phyloP scores from a whole-genome alignment of 495 filamentous ascomycete species.

The Aspergillus haitiensis region DNA sequence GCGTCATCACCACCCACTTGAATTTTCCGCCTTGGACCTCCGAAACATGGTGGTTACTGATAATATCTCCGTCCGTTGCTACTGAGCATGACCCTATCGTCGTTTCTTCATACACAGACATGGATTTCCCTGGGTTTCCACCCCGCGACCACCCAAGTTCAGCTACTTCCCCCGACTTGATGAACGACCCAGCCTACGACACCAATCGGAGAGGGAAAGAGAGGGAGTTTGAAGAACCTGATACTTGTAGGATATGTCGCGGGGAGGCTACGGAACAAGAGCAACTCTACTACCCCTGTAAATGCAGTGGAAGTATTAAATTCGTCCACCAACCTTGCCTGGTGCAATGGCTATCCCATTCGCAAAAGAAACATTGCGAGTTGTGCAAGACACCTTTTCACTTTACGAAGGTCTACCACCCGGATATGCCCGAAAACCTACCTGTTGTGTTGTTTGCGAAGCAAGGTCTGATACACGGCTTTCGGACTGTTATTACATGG shows the following conservation, averaged over 20 bases:
- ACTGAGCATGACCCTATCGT: slow-evolving; percentile 27
- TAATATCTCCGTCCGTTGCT: slow-evolving; percentile 13
- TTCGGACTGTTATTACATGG: slow-evolving; percentile 72
- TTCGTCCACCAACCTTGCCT: slow-evolving; percentile 96
- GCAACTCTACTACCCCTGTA: slow-evolving; percentile 95
- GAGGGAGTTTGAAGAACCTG: slow-evolving; percentile 51
- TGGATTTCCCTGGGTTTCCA: slow-evolving; percentile 30
- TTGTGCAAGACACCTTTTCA: slow-evolving; percentile 97
- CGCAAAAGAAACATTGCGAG: slow-evolving; percentile 98
- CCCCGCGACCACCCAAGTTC: slow-evolving; percentile 22
- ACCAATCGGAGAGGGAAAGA: slow-evolving; percentile 41
- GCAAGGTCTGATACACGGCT: slow-evolving; percentile 68
- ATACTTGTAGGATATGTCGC: slow-evolving; percentile 94
- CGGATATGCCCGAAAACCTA: slow-evolving; percentile 82
- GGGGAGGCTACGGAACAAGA: slow-evolving; percentile 83
- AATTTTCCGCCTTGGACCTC: slow-evolving; percentile 1
- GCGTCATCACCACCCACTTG: slow-evolving; percentile 6
- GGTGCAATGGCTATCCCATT: slow-evolving; percentile 97
- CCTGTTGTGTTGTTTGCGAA: slow-evolving; percentile 77
- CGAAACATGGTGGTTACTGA: slow-evolving; percentile 28
- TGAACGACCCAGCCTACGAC: slow-evolving; percentile 64
- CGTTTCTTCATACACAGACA: slow-evolving; percentile 23
- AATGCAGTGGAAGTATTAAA: slow-evolving; percentile 98
- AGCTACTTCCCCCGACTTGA: slow-evolving; percentile 54
- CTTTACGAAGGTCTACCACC: slow-evolving; percentile 96